Evolutionary conservation across 2,329 filamentous ascomycete genomes (phyloP).

Genomic region (Colletotrichum gloeosporioides): DNA sequence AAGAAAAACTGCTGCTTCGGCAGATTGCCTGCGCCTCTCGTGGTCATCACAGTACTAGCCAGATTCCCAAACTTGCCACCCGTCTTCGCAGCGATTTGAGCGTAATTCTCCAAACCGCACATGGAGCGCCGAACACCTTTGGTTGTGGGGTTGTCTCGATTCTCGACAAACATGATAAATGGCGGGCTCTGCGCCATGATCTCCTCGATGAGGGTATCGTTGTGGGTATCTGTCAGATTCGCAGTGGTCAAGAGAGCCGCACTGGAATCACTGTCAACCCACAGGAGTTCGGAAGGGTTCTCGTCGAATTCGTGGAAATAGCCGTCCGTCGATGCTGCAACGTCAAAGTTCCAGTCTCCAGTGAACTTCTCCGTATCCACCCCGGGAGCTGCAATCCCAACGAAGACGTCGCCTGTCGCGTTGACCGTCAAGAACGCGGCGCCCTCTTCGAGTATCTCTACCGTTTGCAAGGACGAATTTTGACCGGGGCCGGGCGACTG

Average conservation of each 20-base stretch:
- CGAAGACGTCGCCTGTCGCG: constrained; percentile 71
- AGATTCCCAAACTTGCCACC: constrained; percentile 52
- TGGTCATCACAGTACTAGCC: constrained; percentile 71
- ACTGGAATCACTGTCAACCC: constrained; percentile 84
- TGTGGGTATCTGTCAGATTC: constrained; percentile 66
- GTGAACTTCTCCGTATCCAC: constrained; percentile 61
- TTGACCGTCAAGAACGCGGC: constrained; percentile 70
- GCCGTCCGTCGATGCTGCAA: constrained; percentile 82
- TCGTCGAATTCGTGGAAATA: constrained; percentile 74
- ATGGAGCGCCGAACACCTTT: constrained; percentile 79
- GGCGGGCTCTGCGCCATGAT: constrained; percentile 59
- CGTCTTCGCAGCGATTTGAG: constrained; percentile 65
- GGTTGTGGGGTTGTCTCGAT: constrained; percentile 62
- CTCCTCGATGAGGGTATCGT: constrained; percentile 59
- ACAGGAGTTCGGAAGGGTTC: constrained; percentile 64
- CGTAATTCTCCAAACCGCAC: constrained; percentile 76
- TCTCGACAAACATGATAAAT: constrained; percentile 80
- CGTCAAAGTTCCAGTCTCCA: constrained; percentile 78
- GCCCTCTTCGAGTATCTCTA: constrained; percentile 66
- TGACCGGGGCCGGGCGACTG: constrained; percentile 69
- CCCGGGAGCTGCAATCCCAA: constrained; percentile 76
- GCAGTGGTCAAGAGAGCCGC: constrained; percentile 81
- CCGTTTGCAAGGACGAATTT: constrained; percentile 48
- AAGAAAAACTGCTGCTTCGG: constrained; percentile 92
- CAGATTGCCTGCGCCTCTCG: constrained; percentile 66